Conservation (phyloP, 1,284 basidiomycete genomes). For the Vanrija sp. region DNA sequence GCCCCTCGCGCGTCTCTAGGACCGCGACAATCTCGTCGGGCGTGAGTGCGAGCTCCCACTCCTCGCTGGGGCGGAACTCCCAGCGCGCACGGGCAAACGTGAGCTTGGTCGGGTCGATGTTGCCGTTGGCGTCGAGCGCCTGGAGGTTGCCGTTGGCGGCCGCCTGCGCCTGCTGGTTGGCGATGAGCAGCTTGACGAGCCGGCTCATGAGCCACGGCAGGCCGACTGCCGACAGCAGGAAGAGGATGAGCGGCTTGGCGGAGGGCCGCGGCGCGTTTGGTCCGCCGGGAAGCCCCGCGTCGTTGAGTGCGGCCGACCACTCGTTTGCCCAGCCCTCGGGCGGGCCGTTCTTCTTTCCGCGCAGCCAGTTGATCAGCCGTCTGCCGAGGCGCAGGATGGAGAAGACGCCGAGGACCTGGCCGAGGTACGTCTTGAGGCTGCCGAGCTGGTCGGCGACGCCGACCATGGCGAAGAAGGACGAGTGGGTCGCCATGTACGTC, state of each 20-base stretch:
- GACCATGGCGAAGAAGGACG: constrained; percentile 97
- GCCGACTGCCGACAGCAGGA: constrained; percentile 92
- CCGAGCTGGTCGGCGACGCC: constrained; percentile 95
- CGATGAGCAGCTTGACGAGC: constrained; percentile 76
- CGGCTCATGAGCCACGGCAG: constrained; percentile 91
- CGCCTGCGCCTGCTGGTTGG: constrained; percentile 52
- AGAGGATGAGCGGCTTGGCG: constrained; percentile 88
- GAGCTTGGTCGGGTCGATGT: constrained; percentile 57
- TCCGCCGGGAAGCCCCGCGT: constrained; percentile 8
- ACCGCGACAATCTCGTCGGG: constrained; percentile 95
- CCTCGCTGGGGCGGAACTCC: constrained; percentile 69
- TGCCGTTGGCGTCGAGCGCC: constrained; percentile 26
- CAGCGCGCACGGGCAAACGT: constrained; percentile 85
- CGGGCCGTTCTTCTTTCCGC: constrained; percentile 55
- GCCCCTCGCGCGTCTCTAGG: constrained; percentile 74
- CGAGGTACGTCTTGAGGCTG: constrained; percentile 83
- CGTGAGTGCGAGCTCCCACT: constrained; percentile 74
- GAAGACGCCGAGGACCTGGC: constrained; percentile 88
- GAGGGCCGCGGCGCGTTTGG: constrained; percentile 59
- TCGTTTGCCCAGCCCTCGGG: constrained; percentile 48
- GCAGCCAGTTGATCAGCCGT: constrained; percentile 47
- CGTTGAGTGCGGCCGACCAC: constrained; percentile 28
- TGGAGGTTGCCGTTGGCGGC: constrained; percentile 21
- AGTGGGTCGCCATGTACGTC: constrained; percentile 98
- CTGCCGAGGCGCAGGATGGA: constrained; percentile 72